A percentile compares a stretch with the other conserved stretches of the same genome.
phyloP scores from a whole-genome alignment of 2,329 filamentous ascomycete genomes.

The Phaeomoniella chlamydospora region DNA sequence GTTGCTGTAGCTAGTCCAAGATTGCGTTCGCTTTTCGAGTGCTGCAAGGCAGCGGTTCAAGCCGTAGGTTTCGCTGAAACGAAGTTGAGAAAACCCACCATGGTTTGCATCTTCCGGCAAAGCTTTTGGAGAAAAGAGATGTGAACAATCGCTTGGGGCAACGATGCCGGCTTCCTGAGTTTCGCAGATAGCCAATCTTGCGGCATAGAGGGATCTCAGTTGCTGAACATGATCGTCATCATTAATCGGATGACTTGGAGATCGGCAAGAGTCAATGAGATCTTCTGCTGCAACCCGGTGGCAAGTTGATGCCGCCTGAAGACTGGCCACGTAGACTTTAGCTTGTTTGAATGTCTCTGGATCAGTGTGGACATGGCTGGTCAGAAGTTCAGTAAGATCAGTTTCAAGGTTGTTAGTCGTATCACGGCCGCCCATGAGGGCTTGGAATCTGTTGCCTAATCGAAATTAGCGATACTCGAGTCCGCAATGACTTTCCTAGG shows the following conservation, averaged over 20 bases:
- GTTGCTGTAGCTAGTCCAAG: conserved; percentile 2
- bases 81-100: background rate
- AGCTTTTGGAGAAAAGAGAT: background rate
- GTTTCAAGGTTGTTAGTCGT: background rate
- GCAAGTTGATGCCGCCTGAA: background rate
- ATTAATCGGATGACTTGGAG: background rate
- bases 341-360: background rate
- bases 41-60: background rate
- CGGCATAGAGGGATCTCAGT: conserved; percentile 1
- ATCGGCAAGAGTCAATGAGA: background rate
- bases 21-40: background rate
- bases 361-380: background rate
- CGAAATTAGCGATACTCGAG: no score
- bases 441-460: background rate
- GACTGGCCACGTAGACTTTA: background rate
- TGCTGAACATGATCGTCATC: background rate
- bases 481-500: no score
- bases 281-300: background rate
- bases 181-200: conserved; percentile 1
- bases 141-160: background rate
- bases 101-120: background rate
- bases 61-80: background rate
- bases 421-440: background rate
- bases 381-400: background rate
- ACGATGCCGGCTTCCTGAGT: background rate